Conservation (phyloP, 2,329 filamentous ascomycete species). For the Phyllosticta capitalensis region DNA sequence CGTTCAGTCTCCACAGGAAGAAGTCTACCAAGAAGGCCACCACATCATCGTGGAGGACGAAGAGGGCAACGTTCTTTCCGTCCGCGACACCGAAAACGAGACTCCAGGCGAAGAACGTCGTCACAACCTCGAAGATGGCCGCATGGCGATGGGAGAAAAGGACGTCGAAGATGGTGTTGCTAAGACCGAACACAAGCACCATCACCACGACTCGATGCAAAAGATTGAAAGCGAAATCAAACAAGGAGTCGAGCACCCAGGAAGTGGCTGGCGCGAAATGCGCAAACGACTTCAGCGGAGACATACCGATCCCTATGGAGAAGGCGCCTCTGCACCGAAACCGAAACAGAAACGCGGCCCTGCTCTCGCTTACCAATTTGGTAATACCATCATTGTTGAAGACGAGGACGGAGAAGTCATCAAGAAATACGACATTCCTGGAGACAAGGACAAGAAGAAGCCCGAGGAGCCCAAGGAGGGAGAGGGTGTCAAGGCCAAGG, state of each 20-base stretch:
- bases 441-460: constrained; percentile 37
- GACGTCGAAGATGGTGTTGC: constrained; percentile 33
- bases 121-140: constrained; percentile 47
- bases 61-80: constrained; percentile 74
- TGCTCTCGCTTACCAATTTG: constrained; percentile 77
- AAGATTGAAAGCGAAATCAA: constrained; percentile 29
- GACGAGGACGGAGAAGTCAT: constrained; percentile 80
- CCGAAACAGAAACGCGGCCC: constrained; percentile 48
- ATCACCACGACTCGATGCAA: constrained; percentile 29
- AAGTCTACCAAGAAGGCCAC: constrained; percentile 73
- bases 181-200: constrained; percentile 34
- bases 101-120: constrained; percentile 50
- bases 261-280: constrained; percentile 30
- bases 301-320: constrained; percentile 30
- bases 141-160: constrained; percentile 45
- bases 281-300: constrained; percentile 32
- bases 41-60: constrained; percentile 74
- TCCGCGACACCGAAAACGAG: constrained; percentile 28
- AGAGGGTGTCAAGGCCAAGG: constrained; percentile 30
- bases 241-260: constrained; percentile 25
- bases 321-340: constrained; percentile 21
- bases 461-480: constrained; percentile 19
- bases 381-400: constrained; percentile 83
- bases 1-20: constrained; percentile 35
- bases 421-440: constrained; percentile 69